These are phyloP conservation scores for Nicotiana knightiana DNA, from an alignment of 257 asterid genomes.

Conservation along the genomic window DNA sequence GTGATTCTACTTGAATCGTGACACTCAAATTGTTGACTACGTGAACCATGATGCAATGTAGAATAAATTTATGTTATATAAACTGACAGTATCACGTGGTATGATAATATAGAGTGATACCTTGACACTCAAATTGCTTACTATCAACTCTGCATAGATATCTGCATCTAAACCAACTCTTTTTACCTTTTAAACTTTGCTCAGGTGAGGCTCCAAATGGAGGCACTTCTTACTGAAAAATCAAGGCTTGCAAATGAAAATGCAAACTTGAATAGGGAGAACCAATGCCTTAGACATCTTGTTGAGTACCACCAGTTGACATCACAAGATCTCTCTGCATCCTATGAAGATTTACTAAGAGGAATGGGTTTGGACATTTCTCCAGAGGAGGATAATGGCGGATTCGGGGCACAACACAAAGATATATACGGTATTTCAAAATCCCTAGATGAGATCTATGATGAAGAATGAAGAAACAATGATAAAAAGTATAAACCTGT, in stretches of 20 bases:
- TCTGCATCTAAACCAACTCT: not conserved
- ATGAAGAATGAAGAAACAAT: conserved; percentile 25
- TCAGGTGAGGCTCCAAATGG: conserved; percentile 90
- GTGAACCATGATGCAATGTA: not conserved
- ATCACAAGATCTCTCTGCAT: conserved; percentile 77
- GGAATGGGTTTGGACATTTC: conserved; percentile 71
- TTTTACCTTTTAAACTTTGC: not conserved
- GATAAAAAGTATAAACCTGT: not conserved
- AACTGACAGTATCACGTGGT: not conserved
- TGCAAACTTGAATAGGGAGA: conserved; percentile 76
- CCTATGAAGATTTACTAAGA: conserved; percentile 64
- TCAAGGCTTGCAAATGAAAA: conserved; percentile 85
- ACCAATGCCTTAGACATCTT: conserved; percentile 73
- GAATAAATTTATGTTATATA: not conserved
- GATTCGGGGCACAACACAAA: not conserved
- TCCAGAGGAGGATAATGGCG: conserved; percentile 19
- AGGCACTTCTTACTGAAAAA: conserved; percentile 84
- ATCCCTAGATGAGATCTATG: conserved; percentile 53
- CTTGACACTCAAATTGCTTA: not conserved
- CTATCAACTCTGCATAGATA: no score
- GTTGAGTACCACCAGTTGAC: conserved; percentile 93
- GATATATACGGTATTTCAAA: conserved; percentile 39
- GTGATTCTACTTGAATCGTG: not conserved
- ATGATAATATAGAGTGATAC: not conserved
- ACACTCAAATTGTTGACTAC: not conserved